Conservation (phyloP, 257 asterid species). For the Voacanga thouarsii region DNA sequence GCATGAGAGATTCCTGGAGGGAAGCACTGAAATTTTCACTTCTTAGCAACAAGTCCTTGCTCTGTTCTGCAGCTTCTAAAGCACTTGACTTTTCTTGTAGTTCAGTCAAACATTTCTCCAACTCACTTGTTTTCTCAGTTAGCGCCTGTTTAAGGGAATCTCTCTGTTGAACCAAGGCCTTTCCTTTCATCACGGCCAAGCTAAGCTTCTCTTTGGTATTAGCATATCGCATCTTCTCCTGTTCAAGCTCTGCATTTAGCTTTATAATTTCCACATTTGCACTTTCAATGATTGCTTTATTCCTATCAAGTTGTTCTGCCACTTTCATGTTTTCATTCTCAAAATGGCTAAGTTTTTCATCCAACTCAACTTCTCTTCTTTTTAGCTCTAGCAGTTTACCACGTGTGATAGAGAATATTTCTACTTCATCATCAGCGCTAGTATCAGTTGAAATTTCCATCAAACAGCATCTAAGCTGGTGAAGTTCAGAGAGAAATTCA, state of each 20-base stretch:
- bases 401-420: slow-evolving; percentile 42
- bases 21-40: slow-evolving; percentile 50
- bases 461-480: slow-evolving; percentile 52
- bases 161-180: slow-evolving; percentile 94
- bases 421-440: slow-evolving; percentile 46
- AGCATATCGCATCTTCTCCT: slow-evolving; percentile 65
- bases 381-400: slow-evolving; percentile 52
- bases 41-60: slow-evolving; percentile 45
- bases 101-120: slow-evolving; percentile 53
- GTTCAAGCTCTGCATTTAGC: slow-evolving; percentile 69
- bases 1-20: slow-evolving; percentile 60
- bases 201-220: slow-evolving; percentile 93
- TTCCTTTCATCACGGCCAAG: slow-evolving; percentile 97
- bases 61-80: slow-evolving; percentile 61
- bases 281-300: slow-evolving; percentile 48
- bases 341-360: slow-evolving; percentile 46
- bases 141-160: slow-evolving; percentile 76
- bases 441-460: slow-evolving; percentile 44
- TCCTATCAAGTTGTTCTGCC: slow-evolving; percentile 57
- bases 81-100: slow-evolving; percentile 73
- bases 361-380: slow-evolving; percentile 50
- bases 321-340: slow-evolving; percentile 55
- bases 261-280: slow-evolving; percentile 55
- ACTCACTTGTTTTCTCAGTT: slow-evolving; percentile 70
- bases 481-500: slow-evolving; percentile 47